A percentile compares a stretch with the other conserved stretches of the same genome.
Evolutionary conservation across 140 eudicot genomes (phyloP).

Genomic region (Flaveria floridana): DNA sequence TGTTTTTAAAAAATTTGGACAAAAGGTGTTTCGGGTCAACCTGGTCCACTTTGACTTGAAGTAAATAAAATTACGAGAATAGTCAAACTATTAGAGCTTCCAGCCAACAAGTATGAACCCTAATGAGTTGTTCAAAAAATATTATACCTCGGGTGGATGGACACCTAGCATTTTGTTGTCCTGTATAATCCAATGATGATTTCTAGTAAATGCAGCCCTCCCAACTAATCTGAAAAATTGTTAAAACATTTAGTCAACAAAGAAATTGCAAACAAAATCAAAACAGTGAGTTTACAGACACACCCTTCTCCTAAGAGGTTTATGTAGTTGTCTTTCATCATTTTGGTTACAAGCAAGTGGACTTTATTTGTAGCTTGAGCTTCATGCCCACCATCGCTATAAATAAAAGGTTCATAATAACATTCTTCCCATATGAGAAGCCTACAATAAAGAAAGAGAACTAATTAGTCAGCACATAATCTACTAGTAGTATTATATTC

Average conservation of each 20-base stretch:
- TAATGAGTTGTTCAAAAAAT: constrained; percentile 1
- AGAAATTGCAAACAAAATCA: neutral
- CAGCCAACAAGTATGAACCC: neutral
- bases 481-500: neutral
- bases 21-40: constrained; percentile 13
- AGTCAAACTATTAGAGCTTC: neutral
- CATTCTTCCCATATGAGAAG: constrained; percentile 95
- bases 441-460: constrained; percentile 40
- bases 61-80: neutral
- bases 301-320: constrained; percentile 86
- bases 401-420: constrained; percentile 56
- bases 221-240: constrained; percentile 70
- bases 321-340: constrained; percentile 84
- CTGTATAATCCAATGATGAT: constrained; percentile 74
- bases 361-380: constrained; percentile 47
- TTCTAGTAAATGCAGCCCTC: constrained; percentile 84
- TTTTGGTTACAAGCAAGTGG: constrained; percentile 73
- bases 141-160: constrained; percentile 86
- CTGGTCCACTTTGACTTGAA: neutral
- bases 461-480: constrained; percentile 14
- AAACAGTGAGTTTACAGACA: neutral
- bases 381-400: constrained; percentile 37
- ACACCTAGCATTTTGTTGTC: constrained; percentile 42
- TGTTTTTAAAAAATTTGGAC: neutral
- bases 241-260: constrained; percentile 4